Evolutionary conservation across 148 eudicot species (phyloP).

Genomic region (Pouteria glomerata): DNA sequence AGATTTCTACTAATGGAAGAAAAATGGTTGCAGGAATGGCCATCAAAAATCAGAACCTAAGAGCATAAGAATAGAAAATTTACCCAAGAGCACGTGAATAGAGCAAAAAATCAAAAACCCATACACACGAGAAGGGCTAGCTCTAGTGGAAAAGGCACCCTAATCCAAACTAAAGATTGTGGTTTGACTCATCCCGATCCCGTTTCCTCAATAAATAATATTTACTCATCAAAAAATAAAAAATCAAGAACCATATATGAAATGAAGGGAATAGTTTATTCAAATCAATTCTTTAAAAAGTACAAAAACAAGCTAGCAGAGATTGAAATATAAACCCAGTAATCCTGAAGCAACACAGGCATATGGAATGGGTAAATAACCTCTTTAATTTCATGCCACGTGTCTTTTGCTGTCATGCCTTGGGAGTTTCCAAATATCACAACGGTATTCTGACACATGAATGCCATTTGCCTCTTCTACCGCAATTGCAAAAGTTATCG

Average conservation of each 20-base stretch:
- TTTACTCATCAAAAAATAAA: background rate
- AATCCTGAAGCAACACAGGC: background rate
- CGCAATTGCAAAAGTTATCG: constrained; percentile 73
- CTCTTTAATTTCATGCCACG: constrained; percentile 84
- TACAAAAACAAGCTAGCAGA: background rate
- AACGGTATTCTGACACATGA: constrained; percentile 72
- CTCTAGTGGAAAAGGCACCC: too few relatives aligned
- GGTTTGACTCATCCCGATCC: too few relatives aligned
- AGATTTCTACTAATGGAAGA: too few relatives aligned
- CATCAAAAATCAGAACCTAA: background rate
- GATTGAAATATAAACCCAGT: too few relatives aligned
- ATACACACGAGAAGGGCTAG: too few relatives aligned
- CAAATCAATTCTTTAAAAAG: background rate
- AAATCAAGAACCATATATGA: background rate
- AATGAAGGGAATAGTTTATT: background rate
- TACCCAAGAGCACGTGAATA: too few relatives aligned
- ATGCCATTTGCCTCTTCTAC: constrained; percentile 63
- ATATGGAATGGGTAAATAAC: constrained; percentile 23
- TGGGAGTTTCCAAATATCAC: constrained; percentile 67
- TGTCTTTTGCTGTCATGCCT: constrained; percentile 69
- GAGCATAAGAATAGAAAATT: too few relatives aligned
- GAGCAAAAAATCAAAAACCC: too few relatives aligned
- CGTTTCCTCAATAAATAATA: too few relatives aligned
- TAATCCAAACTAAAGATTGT: too few relatives aligned
- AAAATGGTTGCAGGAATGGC: too few relatives aligned